Percentiles rank a stretch among this genome's conserved stretches.
Conservation (phyloP, 2,329 filamentous ascomycete species). For the Coniochaeta pulveracea region DNA sequence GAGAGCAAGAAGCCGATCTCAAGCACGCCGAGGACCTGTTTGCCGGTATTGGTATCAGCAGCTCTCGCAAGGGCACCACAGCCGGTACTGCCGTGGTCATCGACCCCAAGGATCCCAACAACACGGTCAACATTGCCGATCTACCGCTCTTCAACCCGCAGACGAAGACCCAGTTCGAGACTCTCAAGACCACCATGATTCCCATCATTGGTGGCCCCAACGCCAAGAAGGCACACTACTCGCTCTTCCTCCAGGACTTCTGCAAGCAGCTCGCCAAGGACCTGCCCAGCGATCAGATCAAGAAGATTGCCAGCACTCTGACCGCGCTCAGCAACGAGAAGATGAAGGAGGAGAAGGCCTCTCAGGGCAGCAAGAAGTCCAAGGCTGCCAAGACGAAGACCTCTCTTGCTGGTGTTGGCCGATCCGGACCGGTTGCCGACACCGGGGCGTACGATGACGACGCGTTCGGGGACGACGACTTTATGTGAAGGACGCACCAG, state of each 20-base stretch:
- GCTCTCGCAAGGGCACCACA: constrained; percentile 58
- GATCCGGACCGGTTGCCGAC: constrained; percentile 54
- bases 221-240: constrained; percentile 81
- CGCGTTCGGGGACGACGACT: constrained; percentile 74
- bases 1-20: constrained; percentile 81
- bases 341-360: constrained; percentile 94
- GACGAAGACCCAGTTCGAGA: constrained; percentile 77
- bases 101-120: constrained; percentile 61
- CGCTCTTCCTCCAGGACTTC: constrained; percentile 84
- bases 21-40: constrained; percentile 88
- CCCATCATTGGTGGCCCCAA: constrained; percentile 67
- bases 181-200: constrained; percentile 64
- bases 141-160: constrained; percentile 81
- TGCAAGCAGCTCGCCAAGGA: constrained; percentile 79
- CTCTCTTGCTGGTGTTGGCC: constrained; percentile 53
- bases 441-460: constrained; percentile 66
- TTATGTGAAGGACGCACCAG: constrained; percentile 4
- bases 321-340: constrained; percentile 95
- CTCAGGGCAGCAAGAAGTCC: constrained; percentile 90
- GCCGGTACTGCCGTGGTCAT: constrained; percentile 55
- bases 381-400: constrained; percentile 97
- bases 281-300: constrained; percentile 84
- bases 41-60: constrained; percentile 62
- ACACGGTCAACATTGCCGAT: constrained; percentile 68
- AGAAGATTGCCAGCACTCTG: constrained; percentile 81